Base-by-base conservation (phyloP, 306 rosid genomes). In the Cucurbita ficifolia region DNA sequence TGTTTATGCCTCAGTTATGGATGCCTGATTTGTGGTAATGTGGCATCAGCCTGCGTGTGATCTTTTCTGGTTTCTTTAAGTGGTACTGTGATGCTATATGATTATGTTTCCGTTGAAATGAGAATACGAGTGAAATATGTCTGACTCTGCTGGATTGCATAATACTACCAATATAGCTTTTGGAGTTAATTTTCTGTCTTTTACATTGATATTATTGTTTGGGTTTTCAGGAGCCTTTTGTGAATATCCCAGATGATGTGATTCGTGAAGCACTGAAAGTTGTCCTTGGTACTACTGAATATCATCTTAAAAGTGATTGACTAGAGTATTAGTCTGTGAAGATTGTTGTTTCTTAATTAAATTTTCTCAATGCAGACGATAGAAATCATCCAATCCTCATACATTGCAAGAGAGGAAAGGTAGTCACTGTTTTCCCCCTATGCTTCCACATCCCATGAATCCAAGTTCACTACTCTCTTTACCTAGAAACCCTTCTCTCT, bases 321-420 rank as follows among this genome's bases (percentile, higher is more conserved):
- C 49, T 50, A 19, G 21, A 53, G 2, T 39, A 36, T n/a, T 22
- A 13, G 14, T 73, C 42, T 56, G 52, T 49, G 10, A 29, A 33
- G 36, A n/a, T 71, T 22, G 10, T 49, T 38, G 6, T 2, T 49
- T 49, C 14, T 62, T 57, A 63, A 57, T 71, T 75, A 77, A 59
- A 67, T 75, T 61, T 76, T 48, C 65, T 56, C 75, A 72, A 57
- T 80, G 84, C 88, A 95, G 99, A 91, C 81, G 87, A 79, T 43
- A 95, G 85, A 85, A 95, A 95, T 85, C 99, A 91, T 82, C 99
- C 99, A 1, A 76, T 91, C 76, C 85, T 95, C 74, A 91, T 95
- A 77, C 99, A 95, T 81, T 95, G 99, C 59, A 95, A 95, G 83
- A 74, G 99, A 45, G 99, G 99, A 36, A 95, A 95, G 97, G 99